A percentile compares a stretch with the other conserved stretches of the same genome.
Evolutionary conservation across 768 basidiomycete species (phyloP).

Genomic region (Phallus indusiatus): DNA sequence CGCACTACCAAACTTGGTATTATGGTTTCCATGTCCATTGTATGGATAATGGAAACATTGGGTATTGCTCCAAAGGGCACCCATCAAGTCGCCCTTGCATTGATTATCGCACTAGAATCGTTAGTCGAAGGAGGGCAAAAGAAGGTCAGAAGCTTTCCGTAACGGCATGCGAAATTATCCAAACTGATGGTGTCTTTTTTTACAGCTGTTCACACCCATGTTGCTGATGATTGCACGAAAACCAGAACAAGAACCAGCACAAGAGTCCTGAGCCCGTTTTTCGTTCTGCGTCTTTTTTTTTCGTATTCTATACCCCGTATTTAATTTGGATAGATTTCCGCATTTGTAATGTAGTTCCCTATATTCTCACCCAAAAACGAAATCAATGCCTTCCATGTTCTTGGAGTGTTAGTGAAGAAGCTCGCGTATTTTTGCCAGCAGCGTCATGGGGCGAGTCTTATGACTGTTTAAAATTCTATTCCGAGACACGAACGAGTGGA

Average conservation of each 20-base stretch:
- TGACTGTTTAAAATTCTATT: neutral
- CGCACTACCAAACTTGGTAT: slow-evolving; percentile 84
- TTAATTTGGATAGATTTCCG: neutral
- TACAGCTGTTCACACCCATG: slow-evolving; percentile 83
- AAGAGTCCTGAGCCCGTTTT: neutral
- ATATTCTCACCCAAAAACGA: neutral
- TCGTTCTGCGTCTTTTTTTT: neutral
- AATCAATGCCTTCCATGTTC: neutral
- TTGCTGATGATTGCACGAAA: slow-evolving; percentile 46
- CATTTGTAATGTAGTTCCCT: neutral
- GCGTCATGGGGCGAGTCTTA: neutral
- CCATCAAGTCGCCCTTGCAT: slow-evolving; percentile 75
- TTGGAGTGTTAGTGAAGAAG: neutral
- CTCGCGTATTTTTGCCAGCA: neutral
- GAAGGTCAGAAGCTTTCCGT: slow-evolving; percentile 43
- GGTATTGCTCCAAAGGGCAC: slow-evolving; percentile 90
- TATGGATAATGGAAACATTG: slow-evolving; percentile 68
- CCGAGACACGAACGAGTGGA: too few species aligned
- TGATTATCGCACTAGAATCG: slow-evolving; percentile 72
- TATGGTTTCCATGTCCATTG: slow-evolving; percentile 70
- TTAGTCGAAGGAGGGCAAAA: slow-evolving; percentile 78
- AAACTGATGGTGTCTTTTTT: neutral
- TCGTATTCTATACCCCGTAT: neutral
- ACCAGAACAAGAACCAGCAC: slow-evolving; percentile 8
- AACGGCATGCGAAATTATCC: neutral